These are phyloP conservation scores for Jaenimonas drosophilae DNA, from an alignment of 208 protist genomes.

Conservation along the genomic window DNA sequence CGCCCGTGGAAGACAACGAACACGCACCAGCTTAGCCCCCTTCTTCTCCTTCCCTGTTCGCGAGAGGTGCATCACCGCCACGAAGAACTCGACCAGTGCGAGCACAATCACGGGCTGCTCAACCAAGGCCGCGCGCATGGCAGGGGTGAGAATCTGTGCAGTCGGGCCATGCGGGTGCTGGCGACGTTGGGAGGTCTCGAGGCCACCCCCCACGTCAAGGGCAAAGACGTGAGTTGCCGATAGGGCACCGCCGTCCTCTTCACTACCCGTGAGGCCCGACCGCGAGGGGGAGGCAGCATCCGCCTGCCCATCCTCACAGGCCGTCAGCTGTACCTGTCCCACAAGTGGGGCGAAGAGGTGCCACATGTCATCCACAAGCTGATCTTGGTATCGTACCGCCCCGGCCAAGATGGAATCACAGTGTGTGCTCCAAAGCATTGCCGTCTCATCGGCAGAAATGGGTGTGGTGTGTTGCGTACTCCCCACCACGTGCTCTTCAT, in stretches of 20 bases:
- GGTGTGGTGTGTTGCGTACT: too few species aligned
- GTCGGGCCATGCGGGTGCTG: conserved; percentile 1
- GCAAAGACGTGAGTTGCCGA: not conserved
- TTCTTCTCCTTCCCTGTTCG: not conserved
- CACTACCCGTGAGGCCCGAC: not conserved
- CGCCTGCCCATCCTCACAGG: not conserved
- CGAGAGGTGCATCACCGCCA: conserved; percentile 27
- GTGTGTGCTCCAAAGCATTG: not conserved
- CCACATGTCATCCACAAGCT: conserved; percentile 63
- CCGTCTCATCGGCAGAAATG: not conserved
- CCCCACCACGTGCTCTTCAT: too few species aligned
- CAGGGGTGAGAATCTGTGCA: conserved; percentile 11
- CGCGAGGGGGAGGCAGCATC: not conserved
- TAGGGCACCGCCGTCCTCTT: not conserved
- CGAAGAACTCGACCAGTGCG: conserved; percentile 69
- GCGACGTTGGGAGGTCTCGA: conserved; percentile 5
- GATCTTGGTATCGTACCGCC: conserved; percentile 34
- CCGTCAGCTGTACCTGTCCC: not conserved
- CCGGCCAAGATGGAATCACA: too few species aligned
- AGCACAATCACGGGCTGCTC: conserved; percentile 49
- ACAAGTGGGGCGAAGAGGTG: conserved; percentile 23
- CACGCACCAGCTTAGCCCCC: not conserved
- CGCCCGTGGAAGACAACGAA: not conserved
- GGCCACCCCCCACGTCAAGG: not conserved
- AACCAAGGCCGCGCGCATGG: conserved; percentile 37